Evolutionary conservation across 2,329 filamentous ascomycete genomes (phyloP).

Genomic region (Stagonosporopsis tanaceti): DNA sequence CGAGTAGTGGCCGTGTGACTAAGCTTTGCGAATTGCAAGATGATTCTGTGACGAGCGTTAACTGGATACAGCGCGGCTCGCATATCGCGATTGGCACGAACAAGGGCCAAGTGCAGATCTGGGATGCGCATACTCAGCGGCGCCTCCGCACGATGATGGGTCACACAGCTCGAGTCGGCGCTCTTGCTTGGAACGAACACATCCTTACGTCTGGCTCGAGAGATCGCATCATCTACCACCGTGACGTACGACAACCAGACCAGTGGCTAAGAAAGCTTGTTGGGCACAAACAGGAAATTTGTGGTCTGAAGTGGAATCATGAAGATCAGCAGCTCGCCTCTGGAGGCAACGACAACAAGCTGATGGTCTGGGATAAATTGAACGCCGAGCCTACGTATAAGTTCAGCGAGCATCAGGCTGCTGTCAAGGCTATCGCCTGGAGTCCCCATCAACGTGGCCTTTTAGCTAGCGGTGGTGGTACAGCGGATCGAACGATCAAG

Average conservation of each 20-base stretch:
- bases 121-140: conserved; percentile 89
- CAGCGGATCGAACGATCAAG: conserved; percentile 93
- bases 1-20: conserved; percentile 86
- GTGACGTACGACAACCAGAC: conserved; percentile 90
- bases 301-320: conserved; percentile 94
- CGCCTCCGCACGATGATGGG: conserved; percentile 95
- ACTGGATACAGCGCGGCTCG: conserved; percentile 96
- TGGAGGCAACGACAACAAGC: conserved; percentile 97
- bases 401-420: conserved; percentile 92
- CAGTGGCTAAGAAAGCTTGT: conserved; percentile 88
- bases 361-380: conserved; percentile 98
- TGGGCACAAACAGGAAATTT: conserved; percentile 98
- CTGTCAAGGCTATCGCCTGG: conserved; percentile 98
- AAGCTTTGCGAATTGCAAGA: conserved; percentile 93
- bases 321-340: conserved; percentile 95
- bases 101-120: conserved; percentile 95
- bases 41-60: conserved; percentile 95
- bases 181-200: conserved; percentile 96
- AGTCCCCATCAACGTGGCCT: conserved; percentile 94
- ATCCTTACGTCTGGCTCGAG: conserved; percentile 95
- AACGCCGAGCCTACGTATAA: conserved; percentile 92
- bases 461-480: conserved; percentile 94
- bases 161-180: conserved; percentile 90
- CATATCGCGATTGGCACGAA: conserved; percentile 95
- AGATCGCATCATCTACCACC: conserved; percentile 92